Base-by-base conservation (phyloP, 169 alveolate genomes). In the Cryptosporidium sp. region DNA sequence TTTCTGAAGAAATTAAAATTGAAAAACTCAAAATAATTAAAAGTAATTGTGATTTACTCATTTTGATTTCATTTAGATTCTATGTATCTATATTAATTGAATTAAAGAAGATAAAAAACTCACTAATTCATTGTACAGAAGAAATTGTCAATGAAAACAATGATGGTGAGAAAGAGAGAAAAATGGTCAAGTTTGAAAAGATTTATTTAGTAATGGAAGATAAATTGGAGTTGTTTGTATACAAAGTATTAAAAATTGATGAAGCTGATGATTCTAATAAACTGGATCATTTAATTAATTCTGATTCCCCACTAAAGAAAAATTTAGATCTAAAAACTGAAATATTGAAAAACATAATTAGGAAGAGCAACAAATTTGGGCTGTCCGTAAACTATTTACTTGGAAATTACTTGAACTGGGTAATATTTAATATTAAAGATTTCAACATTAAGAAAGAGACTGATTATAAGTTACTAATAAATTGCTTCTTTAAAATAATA, bases 371-470 rank as follows among this genome's bases (percentile, higher is more conserved):
- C 52, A 33, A 65, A 29, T n/a, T 65, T 33, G 71, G 71, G 23
- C 0, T 29, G 16, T 65, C 71, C 3, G 23, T 31, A 16, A 65
- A 39, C 26, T 80, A 80, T 21, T 43, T 80, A 10, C 52, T 59
- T 3, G 89, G 80, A 21, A 41, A 62, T 65, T 80, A 80, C 39
- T 41, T 80, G 12, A 62, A 59, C 45, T 80, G 68, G 68, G 12
- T 62, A 16, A n/a, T 80, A 31, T 26, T 18, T 9, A 73, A 71
- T 29, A 43, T 71, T 26, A 39, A 71, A 26, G 59, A 48, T 37
- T 71, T 29, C 23, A 23, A 14, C 26, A 29, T 73, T 3, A 62
- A 80, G 23, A 21, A 41, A 10, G 89, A 80, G 41, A 23, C 14
- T 8, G 23, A 67, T 12, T 80, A 37, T 18, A 21, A 18, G n/a